phyloP scores from a whole-genome alignment of 768 basidiomycete genomes.

The Macrocybe gigantea region DNA sequence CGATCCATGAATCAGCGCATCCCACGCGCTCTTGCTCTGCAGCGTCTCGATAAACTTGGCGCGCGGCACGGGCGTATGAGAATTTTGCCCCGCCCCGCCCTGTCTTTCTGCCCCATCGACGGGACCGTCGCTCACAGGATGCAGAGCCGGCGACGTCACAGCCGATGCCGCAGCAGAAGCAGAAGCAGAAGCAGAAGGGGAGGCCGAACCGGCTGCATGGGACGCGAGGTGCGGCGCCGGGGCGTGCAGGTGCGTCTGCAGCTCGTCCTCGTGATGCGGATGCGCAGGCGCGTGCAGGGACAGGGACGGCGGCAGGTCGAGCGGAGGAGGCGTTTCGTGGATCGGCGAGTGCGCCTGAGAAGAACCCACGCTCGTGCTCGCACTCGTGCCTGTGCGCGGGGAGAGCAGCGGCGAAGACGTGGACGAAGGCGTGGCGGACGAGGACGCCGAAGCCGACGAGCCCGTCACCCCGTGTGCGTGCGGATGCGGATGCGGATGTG shows the following conservation, averaged over 20 bases:
- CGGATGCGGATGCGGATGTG: conserved; percentile 10
- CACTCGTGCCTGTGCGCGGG: neutral
- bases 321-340: neutral
- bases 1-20: conserved; percentile 61
- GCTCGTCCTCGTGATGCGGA: no score
- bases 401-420: conserved; percentile 1
- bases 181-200: conserved; percentile 10
- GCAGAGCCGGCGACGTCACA: conserved; percentile 3
- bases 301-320: neutral
- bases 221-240: conserved; percentile 3
- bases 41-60: conserved; percentile 52
- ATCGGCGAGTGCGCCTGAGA: neutral
- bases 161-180: neutral
- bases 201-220: conserved; percentile 12
- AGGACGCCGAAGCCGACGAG: neutral
- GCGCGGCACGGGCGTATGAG: conserved; percentile 17
- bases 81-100: no score
- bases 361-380: no score
- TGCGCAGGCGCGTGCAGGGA: neutral
- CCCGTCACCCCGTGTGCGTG: conserved; percentile 10
- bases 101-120: no score
- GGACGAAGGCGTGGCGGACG: neutral
- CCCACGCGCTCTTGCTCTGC: conserved; percentile 60
- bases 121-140: no score
- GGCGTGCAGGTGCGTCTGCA: no score